A percentile compares a stretch with the other conserved stretches of the same genome.
These are phyloP conservation scores for Bimuria novae-zelandiae DNA, from an alignment of 2,329 filamentous ascomycete species.

Conservation along the genomic window DNA sequence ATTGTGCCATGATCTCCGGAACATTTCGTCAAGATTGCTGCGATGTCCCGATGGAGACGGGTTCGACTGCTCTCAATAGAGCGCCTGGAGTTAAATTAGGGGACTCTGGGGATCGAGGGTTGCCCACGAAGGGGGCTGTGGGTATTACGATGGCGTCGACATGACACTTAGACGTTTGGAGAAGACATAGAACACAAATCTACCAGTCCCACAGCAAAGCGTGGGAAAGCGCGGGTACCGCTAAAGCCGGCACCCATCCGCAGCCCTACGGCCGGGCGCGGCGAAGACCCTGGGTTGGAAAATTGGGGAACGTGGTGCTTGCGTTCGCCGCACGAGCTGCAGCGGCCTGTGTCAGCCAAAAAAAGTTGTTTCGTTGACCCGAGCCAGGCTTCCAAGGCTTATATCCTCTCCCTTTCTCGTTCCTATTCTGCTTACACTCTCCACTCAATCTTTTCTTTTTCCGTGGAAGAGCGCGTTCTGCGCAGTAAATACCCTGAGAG, in stretches of 20 bases:
- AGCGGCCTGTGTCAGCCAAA: neutral
- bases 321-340: constrained; percentile 4
- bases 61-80: too few species aligned
- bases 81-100: too few species aligned
- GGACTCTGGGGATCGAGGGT: too few species aligned
- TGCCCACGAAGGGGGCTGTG: too few species aligned
- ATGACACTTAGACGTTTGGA: too few species aligned
- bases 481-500: neutral
- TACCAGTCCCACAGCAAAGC: neutral
- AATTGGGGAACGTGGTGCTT: constrained; percentile 2
- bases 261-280: constrained; percentile 5
- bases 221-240: neutral
- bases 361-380: constrained; percentile 4
- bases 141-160: too few species aligned
- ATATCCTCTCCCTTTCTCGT: neutral
- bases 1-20: too few species aligned
- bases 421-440: constrained; percentile 2
- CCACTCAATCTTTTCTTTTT: neutral
- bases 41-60: too few species aligned
- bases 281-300: neutral
- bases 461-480: neutral
- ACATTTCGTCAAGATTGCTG: too few species aligned
- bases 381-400: neutral
- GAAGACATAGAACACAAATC: too few species aligned
- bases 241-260: neutral